A percentile compares a stretch with the other conserved stretches of the same genome.
phyloP scores from a whole-genome alignment of 2,329 filamentous ascomycete genomes.

The Ascosphaera pollenicola region DNA sequence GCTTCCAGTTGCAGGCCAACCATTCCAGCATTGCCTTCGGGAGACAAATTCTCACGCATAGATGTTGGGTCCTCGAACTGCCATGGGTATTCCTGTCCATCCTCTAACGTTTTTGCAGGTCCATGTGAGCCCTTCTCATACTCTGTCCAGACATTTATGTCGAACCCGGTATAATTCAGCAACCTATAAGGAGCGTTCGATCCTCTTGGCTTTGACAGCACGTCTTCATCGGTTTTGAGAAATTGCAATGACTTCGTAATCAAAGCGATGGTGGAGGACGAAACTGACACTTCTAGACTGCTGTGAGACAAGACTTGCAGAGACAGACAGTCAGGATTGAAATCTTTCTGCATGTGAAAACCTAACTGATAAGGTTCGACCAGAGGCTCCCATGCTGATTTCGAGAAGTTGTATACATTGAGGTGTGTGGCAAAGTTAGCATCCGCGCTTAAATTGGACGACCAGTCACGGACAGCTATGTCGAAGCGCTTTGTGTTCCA shows the following conservation, averaged over 20 bases:
- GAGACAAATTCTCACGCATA: conserved; percentile 77
- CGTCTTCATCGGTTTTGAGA: conserved; percentile 67
- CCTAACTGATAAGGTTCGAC: conserved; percentile 95
- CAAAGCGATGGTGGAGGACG: conserved; percentile 79
- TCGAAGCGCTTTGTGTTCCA: conserved; percentile 81
- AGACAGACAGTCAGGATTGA: conserved; percentile 51
- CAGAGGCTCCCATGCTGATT: conserved; percentile 92
- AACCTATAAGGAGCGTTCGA: conserved; percentile 84
- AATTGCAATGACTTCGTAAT: conserved; percentile 87
- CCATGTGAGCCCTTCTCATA: conserved; percentile 44
- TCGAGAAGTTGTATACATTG: conserved; percentile 98
- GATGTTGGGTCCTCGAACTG: conserved; percentile 93
- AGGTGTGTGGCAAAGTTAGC: conserved; percentile 82
- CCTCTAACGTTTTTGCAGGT: conserved; percentile 51
- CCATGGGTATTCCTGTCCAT: conserved; percentile 86
- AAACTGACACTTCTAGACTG: conserved; percentile 76
- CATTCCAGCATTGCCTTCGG: conserved; percentile 57
- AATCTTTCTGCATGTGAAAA: conserved; percentile 63
- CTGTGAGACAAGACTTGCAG: conserved; percentile 78
- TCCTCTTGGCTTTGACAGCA: conserved; percentile 78
- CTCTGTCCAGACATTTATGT: conserved; percentile 64
- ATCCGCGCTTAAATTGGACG: conserved; percentile 64
- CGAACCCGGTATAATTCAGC: conserved; percentile 88
- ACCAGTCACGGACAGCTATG: conserved; percentile 76
- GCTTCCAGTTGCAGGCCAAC: conserved; percentile 73